Evolutionary conservation across 2,329 filamentous ascomycete species (phyloP).

Genomic region (Intubia oerlemansii): DNA sequence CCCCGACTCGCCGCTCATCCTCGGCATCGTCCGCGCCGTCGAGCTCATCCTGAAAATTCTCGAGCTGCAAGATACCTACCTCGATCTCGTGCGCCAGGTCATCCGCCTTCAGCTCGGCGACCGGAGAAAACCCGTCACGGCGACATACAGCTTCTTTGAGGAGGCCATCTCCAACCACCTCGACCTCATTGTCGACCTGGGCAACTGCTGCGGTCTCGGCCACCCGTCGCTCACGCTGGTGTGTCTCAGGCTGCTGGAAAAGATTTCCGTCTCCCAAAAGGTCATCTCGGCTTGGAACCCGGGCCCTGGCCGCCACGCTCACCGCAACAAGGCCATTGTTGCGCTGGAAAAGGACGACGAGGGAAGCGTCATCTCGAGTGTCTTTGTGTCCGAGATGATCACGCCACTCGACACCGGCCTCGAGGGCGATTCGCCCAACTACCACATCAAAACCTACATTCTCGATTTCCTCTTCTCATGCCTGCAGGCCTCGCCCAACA

Average conservation of each 20-base stretch:
- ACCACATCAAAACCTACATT: conserved; percentile 64
- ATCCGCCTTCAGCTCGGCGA: conserved; percentile 44
- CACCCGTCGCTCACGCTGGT: conserved; percentile 62
- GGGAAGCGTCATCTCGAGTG: conserved; percentile 56
- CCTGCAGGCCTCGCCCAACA: conserved; percentile 49
- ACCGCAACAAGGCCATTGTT: conserved; percentile 69
- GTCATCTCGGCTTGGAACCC: conserved; percentile 49
- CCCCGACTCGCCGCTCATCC: conserved; percentile 60
- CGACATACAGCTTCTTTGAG: conserved; percentile 72
- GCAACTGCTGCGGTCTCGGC: conserved; percentile 67
- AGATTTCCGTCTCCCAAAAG: conserved; percentile 64
- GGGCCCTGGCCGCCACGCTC: conserved; percentile 36
- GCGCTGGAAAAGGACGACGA: conserved; percentile 69
- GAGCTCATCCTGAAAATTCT: conserved; percentile 68
- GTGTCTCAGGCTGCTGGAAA: conserved; percentile 66
- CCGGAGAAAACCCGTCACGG: conserved; percentile 39
- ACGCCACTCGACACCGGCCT: conserved; percentile 51
- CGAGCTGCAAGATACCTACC: conserved; percentile 75
- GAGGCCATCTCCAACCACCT: conserved; percentile 74
- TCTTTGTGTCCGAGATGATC: conserved; percentile 47
- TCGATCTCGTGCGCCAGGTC: conserved; percentile 66
- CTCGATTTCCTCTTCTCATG: conserved; percentile 72
- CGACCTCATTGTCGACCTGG: conserved; percentile 58
- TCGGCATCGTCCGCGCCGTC: conserved; percentile 59
- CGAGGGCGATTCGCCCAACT: conserved; percentile 47